Evolutionary conservation across 202 grass and related monocot species (phyloP), one percentile per base, ranked within the genome.

Genomic region (Panicum virgatum): DNA sequence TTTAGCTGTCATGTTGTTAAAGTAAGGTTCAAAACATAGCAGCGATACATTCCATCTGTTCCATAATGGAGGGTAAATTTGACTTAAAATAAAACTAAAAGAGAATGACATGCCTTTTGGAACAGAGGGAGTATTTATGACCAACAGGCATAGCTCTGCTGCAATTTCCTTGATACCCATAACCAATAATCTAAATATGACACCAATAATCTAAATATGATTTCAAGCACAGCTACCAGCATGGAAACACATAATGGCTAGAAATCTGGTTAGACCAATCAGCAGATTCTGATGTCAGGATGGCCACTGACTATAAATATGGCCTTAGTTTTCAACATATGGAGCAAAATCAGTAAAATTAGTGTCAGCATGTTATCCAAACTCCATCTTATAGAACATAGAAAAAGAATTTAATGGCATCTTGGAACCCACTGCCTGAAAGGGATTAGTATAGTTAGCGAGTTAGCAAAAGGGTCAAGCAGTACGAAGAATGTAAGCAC

Each of bases 241-340:
- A 61, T 61, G 25, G 61, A 63, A 86, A 69, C 51, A 78, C 16
- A 76, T 74, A 66, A 53, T 82, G 43, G 25, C 10, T 54, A 78
- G 26, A 60, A 82, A 40, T 58, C 64, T 15, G 36, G 79, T 86
- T 69, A 69, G 73, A 61, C 16, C 29, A 86, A 82, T 58, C 65
- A 89, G 48, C 34, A 73, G 34, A 65, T 82, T 77, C 62, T 76
- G 68, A 80, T 77, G 85, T 81, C 80, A 93, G 90, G 72, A 90
- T 71, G 71, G 12, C 42, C 77, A 82, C 39, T 60, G 85, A 77
- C 8, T 75, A 85, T n/a, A 46, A n/a, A 68, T 59, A 67, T 52
- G 44, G 53, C 46, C 53, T 75, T 39, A 84, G 20, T 61, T 44
- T 44, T 69, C 3, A 30, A 66, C 16, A 62, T 69, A 75, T 36